Evolutionary conservation across 805 yeast genomes (phyloP).

Genomic region (Lipomyces spencermartinsiae): DNA sequence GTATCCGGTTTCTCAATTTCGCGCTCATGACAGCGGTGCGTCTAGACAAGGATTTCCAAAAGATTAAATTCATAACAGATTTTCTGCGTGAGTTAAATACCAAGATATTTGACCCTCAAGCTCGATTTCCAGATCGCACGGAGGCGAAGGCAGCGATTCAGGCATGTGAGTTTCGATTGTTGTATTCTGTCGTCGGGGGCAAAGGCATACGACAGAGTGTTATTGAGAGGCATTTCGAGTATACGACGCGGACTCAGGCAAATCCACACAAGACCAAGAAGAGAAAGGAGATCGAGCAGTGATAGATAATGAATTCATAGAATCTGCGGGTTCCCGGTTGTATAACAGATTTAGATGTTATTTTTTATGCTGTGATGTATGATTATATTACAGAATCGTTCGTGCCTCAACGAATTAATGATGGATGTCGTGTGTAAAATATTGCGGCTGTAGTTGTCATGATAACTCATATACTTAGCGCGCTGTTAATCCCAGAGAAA

Average conservation of each 20-base stretch:
- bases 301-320: background rate
- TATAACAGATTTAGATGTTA: background rate
- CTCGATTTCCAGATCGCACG: conserved; percentile 31
- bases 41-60: conserved; percentile 22
- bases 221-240: conserved; percentile 16
- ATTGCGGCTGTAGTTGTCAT: no score
- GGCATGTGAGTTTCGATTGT: conserved; percentile 28
- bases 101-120: conserved; percentile 29
- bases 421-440: background rate
- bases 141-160: conserved; percentile 27
- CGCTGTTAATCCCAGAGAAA: background rate
- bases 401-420: background rate
- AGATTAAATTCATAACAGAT: conserved; percentile 11
- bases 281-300: background rate
- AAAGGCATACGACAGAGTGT: conserved; percentile 12
- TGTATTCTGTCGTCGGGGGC: conserved; percentile 12
- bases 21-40: conserved; percentile 24
- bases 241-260: background rate
- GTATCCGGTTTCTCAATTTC: conserved; percentile 25
- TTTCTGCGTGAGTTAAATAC: conserved; percentile 18
- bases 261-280: background rate
- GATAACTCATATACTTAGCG: background rate
- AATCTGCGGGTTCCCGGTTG: background rate
- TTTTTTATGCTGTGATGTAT: background rate
- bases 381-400: background rate